phyloP scores from a whole-genome alignment of 148 eudicot genomes.

The Mesembryanthemum crystallinum region DNA sequence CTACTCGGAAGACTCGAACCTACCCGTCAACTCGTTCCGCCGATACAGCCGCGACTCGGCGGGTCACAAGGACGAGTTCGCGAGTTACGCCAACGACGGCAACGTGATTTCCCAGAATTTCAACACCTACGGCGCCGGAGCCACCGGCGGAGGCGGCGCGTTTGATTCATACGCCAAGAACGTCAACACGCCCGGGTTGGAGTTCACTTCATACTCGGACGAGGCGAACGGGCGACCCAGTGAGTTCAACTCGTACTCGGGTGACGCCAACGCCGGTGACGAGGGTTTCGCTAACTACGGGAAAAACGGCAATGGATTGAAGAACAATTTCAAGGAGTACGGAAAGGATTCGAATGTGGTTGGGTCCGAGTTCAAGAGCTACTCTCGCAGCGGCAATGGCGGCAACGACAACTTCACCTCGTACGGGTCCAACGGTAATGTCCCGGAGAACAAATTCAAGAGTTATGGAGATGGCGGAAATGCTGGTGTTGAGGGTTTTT shows the following conservation, averaged over 20 bases:
- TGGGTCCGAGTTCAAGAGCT: slow-evolving; percentile 42
- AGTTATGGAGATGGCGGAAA: slow-evolving; percentile 47
- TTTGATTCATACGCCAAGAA: slow-evolving; percentile 39
- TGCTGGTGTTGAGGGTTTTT: slow-evolving; percentile 38
- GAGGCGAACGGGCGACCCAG: slow-evolving; percentile 44
- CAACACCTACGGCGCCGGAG: slow-evolving; percentile 52
- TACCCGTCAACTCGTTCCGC: slow-evolving; percentile 43
- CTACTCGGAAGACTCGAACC: slow-evolving; percentile 42
- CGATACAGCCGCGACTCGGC: slow-evolving; percentile 64
- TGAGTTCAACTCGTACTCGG: slow-evolving; percentile 38
- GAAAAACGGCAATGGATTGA: slow-evolving; percentile 47
- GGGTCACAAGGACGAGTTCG: slow-evolving; percentile 54
- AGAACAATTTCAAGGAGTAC: slow-evolving; percentile 36
- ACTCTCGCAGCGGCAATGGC: slow-evolving; percentile 38
- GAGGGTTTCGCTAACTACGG: slow-evolving; percentile 57
- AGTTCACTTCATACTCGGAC: slow-evolving; percentile 60
- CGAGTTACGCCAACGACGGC: slow-evolving; percentile 38
- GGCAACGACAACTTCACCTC: slow-evolving; percentile 44
- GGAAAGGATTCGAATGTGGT: slow-evolving; percentile 42
- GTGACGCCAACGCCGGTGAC: slow-evolving; percentile 43
- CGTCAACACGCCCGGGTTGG: slow-evolving; percentile 45
- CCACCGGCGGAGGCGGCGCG: slow-evolving; percentile 54
- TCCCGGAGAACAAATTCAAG: slow-evolving; percentile 45
- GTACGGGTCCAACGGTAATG: slow-evolving; percentile 44
- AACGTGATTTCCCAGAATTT: slow-evolving; percentile 50